phyloP scores from a whole-genome alignment of 371 early-diverging fungal species.

The Apophysomyces variabilis region DNA sequence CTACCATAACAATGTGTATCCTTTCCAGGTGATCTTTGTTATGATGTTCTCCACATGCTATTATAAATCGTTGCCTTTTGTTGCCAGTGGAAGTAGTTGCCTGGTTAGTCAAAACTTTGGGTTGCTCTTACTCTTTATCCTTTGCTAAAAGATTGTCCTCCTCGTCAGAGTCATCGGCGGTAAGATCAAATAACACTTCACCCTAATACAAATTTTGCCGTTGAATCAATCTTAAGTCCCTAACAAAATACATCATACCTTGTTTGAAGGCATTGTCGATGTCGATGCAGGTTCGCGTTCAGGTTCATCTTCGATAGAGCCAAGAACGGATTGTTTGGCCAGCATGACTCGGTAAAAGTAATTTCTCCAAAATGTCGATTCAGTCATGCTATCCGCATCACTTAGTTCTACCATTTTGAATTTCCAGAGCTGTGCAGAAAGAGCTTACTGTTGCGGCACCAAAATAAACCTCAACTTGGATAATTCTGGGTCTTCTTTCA shows the following conservation, averaged over 20 bases:
- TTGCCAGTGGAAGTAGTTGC: not conserved
- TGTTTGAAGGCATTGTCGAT: not conserved
- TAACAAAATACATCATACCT: not conserved
- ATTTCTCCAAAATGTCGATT: constrained; percentile 71
- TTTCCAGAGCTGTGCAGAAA: not conserved
- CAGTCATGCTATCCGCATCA: constrained; percentile 54
- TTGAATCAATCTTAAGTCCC: too few species aligned
- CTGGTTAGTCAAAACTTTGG: not conserved
- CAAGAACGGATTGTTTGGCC: constrained; percentile 57
- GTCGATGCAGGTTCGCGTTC: not conserved
- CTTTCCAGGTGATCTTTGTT: too few species aligned
- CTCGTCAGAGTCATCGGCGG: constrained; percentile 25
- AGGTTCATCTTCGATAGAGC: constrained; percentile 16
- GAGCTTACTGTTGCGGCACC: constrained; percentile 68
- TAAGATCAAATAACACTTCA: constrained; percentile 39
- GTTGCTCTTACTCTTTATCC: constrained; percentile 11
- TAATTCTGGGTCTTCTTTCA: constrained; percentile 63
- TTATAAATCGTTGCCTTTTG: not conserved
- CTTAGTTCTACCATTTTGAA: not conserved
- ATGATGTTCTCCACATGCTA: too few species aligned
- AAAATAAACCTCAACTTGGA: constrained; percentile 66
- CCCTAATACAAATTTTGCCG: constrained; percentile 1
- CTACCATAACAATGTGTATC: too few species aligned
- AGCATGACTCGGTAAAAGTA: constrained; percentile 79
- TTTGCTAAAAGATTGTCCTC: not conserved